Base-by-base conservation (phyloP, 1,284 basidiomycete species). In the Puccinia triticina region DNA sequence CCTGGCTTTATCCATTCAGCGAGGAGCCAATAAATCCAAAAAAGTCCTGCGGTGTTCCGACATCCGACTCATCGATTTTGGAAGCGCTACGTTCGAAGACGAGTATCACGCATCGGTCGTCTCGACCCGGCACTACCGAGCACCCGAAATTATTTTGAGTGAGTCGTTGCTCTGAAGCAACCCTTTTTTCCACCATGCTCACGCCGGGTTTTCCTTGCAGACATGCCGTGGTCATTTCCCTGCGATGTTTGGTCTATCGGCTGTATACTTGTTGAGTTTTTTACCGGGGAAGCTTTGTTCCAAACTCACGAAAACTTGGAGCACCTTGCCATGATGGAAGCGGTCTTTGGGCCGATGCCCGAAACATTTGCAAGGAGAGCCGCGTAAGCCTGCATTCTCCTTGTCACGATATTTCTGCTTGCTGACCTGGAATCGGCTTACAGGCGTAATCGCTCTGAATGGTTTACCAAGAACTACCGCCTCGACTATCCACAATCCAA, bases 321-420 rank as follows among this genome's bases (percentile, higher is more conserved):
- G 87, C 97, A 99, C 87, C 91, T 99, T 10, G 97, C 97, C 64
- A 99, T 99, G 97, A 99, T 99, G 97, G 96, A 99, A 88, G 92
- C 93, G 84, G 97, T 99, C 50, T 96, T 99, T 91, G 97, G 96
- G 83, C 93, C 92, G 88, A 96, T 99, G 92, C 95, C 96, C 0
- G 91, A 92, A 67, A 91, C 92, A 5, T 95, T 96, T 87, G 84
- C 88, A 1, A 87, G 88, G 29, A 87, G 87, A 75, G 89, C 89
- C 69, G 86, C 87, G 87, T 87, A 82, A 84, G 87, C 85, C 14
- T 37, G 34, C 61, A 23, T 16, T 37, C 14, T 21, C 37, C 11
- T 29, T 23, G 23, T 12, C 37, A 40, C 32, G 43, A 26, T 11
- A 4, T 34, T 8, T 3, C 18, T 81, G 18, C 48, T 50, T 4